Base-by-base conservation (phyloP, 768 basidiomycete genomes). In the Leccinum barrowsii region DNA sequence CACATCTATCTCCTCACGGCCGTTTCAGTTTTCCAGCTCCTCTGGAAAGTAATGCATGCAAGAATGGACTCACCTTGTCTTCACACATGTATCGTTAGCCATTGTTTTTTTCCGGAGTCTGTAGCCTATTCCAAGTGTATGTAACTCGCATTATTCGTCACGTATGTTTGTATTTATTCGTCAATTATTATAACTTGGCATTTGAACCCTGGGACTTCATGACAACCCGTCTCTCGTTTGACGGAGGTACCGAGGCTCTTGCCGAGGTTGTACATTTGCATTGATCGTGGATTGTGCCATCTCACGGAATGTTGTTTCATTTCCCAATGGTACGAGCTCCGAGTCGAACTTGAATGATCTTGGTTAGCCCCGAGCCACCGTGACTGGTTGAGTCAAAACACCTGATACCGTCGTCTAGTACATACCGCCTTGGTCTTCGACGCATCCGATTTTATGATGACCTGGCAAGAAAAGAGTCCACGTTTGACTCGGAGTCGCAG, bases 1-100 rank as follows among this genome's bases (percentile, higher is more conserved):
- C 12, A 26, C 19, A 26, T 24, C 34, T 19, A 2, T 44, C 22
- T 50, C 63, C 59, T 67, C n/a, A 72, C 51, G 7, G n/a, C 21
- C 50, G 12, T 66, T 44, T 5, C 69, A 90, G 79, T 90, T 86
- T 77, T 90, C 88, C 63, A 87, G 85, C 66, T 82, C 88, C 35
- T 82, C 83, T 56, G 77, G 84, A 62, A 89, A 89, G 79, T 89
- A 82, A 73, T 19, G 49, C 24, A 40, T 42, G 34, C 55, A 49
- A 55, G 37, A 40, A n/a, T 4, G 13, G 5, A n/a, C n/a, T 28
- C 3, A 34, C 42, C 3, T 44, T 30, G 53, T 52, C 32, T 58
- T 59, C 63, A 51, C 50, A 52, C 32, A 48, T 72, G 65, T 73
- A 72, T 70, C 59, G 57, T 61, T 72, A 63, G 62, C 54, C 52